Conservation (phyloP, 495 filamentous ascomycete species). For the Aspergillus bridgeri region DNA sequence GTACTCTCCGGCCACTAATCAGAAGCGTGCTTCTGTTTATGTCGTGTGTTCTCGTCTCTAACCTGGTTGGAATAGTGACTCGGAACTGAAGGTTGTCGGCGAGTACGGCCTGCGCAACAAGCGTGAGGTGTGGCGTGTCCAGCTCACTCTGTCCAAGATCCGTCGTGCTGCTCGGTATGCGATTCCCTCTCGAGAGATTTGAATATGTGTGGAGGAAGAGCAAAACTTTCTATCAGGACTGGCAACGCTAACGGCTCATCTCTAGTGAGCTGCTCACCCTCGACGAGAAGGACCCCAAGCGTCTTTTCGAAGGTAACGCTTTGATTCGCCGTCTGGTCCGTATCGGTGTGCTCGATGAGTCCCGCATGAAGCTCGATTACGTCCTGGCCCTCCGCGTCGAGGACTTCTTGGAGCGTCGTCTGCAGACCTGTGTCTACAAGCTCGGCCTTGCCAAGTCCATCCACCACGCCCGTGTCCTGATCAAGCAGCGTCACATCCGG, state of each 20-base stretch:
- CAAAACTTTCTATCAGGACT: neutral
- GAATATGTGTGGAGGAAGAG: neutral
- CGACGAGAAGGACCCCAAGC: conserved; percentile 99
- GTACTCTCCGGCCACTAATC: conserved; percentile 93
- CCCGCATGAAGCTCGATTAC: conserved; percentile 99
- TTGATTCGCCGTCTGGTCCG: conserved; percentile 99
- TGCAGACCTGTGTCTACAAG: conserved; percentile 99
- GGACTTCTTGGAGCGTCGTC: conserved; percentile 99
- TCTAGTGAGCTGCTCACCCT: conserved; percentile 96
- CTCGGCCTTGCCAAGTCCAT: conserved; percentile 99
- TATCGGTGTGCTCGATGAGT: conserved; percentile 98
- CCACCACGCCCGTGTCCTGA: conserved; percentile 99
- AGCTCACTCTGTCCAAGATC: conserved; percentile 99
- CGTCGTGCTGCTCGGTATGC: conserved; percentile 99
- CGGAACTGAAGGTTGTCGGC: conserved; percentile 97
- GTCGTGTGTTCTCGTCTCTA: conserved; percentile 64
- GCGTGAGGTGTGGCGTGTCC: conserved; percentile 99
- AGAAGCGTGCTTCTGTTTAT: conserved; percentile 95
- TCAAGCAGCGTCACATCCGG: conserved; percentile 98
- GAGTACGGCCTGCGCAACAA: conserved; percentile 99
- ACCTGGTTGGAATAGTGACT: conserved; percentile 68
- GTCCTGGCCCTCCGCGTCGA: conserved; percentile 96
- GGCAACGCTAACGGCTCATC: conserved; percentile 14
- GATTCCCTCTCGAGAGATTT: conserved; percentile 1
- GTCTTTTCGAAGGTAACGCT: conserved; percentile 99